These are phyloP conservation scores for Cercospora sp. DNA, from an alignment of 2,329 filamentous ascomycete genomes.

Conservation along the genomic window DNA sequence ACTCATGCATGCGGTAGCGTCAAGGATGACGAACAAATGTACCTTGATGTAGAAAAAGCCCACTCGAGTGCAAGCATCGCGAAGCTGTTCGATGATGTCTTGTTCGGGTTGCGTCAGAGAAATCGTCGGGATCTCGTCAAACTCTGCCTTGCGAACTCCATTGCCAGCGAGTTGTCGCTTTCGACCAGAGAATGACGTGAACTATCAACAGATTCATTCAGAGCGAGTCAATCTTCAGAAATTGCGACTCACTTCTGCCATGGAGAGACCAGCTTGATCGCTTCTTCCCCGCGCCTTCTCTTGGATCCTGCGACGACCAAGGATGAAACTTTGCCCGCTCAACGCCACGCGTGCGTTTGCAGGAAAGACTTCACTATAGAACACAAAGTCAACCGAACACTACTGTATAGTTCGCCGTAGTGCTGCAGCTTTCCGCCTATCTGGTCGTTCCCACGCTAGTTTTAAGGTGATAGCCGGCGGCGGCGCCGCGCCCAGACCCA, in stretches of 20 bases:
- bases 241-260: constrained; percentile 4
- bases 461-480: neutral
- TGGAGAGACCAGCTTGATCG: neutral
- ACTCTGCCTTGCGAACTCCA: constrained; percentile 27
- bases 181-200: constrained; percentile 27
- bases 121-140: constrained; percentile 30
- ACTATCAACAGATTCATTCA: constrained; percentile 9
- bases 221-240: neutral
- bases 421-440: neutral
- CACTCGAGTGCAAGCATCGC: constrained; percentile 28
- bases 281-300: neutral
- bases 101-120: constrained; percentile 23
- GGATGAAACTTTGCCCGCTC: neutral
- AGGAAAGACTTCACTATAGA: neutral
- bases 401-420: neutral
- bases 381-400: neutral
- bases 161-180: constrained; percentile 27
- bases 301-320: neutral
- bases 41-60: constrained; percentile 33
- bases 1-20: neutral
- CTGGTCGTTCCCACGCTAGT: neutral
- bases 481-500: neutral
- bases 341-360: neutral
- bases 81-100: constrained; percentile 23
- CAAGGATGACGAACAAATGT: neutral